Evolutionary conservation across 306 rosid genomes (phyloP).

Genomic region (Dicorynia guianensis): DNA sequence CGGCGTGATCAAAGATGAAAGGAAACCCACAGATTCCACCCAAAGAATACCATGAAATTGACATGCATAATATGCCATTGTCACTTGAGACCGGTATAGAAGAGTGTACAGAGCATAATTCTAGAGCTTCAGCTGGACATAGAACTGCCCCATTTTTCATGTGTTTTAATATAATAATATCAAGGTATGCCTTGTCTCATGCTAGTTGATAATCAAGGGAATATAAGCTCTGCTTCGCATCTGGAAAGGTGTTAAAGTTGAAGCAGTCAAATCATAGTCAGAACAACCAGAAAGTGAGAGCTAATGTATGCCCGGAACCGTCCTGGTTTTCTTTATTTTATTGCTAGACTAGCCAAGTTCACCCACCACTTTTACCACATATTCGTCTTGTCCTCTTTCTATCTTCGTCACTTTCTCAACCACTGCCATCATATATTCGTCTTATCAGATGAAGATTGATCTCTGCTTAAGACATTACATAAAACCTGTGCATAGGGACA

Average conservation of each 20-base stretch:
- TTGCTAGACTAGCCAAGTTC: conserved; percentile 15
- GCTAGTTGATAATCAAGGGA: background rate
- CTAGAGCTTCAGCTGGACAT: background rate
- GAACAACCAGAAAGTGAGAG: conserved; percentile 15
- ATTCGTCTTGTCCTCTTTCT: conserved; percentile 47
- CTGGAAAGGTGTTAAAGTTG: conserved; percentile 29
- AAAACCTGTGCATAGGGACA: no score
- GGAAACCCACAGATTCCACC: background rate
- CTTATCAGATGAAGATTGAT: no score
- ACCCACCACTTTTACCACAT: conserved; percentile 35
- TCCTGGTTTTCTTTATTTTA: conserved; percentile 37
- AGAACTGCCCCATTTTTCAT: background rate
- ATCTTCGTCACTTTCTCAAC: conserved; percentile 44
- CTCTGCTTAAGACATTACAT: no score
- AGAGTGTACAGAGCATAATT: background rate
- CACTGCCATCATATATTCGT: conserved; percentile 26
- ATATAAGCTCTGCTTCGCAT: background rate
- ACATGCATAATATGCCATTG: background rate
- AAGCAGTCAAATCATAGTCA: conserved; percentile 22
- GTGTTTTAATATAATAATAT: background rate
- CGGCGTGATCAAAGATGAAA: background rate
- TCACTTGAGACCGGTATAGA: background rate
- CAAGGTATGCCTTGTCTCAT: background rate
- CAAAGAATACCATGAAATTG: background rate
- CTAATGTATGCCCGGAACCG: conserved; percentile 49